Evolutionary conservation across 2,329 filamentous ascomycete genomes (phyloP).

Genomic region (Pseudocercospora vitis): DNA sequence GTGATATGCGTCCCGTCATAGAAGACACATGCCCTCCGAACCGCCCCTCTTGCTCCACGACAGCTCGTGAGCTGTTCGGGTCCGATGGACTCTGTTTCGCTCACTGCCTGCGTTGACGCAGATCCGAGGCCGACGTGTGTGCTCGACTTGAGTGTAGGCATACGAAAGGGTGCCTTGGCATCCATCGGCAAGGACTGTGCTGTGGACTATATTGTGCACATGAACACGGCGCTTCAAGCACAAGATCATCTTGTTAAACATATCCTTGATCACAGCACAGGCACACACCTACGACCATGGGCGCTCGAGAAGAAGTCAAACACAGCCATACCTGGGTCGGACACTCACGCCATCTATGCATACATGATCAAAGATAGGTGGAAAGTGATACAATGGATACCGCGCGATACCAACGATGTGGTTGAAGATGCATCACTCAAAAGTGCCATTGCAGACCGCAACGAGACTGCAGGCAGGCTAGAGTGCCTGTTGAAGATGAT

Average conservation of each 20-base stretch:
- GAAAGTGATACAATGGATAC: conserved; percentile 22
- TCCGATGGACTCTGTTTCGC: conserved; percentile 12
- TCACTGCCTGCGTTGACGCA: conserved; percentile 16
- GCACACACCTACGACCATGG: not conserved
- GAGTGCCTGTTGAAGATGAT: conserved; percentile 22
- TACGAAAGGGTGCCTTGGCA: not conserved
- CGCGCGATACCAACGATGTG: not conserved
- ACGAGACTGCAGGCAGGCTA: conserved; percentile 19
- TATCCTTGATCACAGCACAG: conserved; percentile 9
- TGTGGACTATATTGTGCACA: not conserved
- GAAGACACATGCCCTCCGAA: too few species aligned
- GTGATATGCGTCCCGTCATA: not conserved
- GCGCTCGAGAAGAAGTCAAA: not conserved
- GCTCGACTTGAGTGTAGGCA: conserved; percentile 11
- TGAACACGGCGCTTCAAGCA: conserved; percentile 9
- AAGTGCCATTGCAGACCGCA: conserved; percentile 18
- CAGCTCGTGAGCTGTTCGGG: too few species aligned
- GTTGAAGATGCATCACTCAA: not conserved
- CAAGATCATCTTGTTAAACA: conserved; percentile 11
- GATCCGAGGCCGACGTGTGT: conserved; percentile 24
- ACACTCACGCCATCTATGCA: conserved; percentile 5
- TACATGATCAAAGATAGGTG: conserved; percentile 22
- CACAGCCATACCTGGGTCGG: not conserved
- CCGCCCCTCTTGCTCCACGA: too few species aligned
- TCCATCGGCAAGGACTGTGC: conserved; percentile 3